Conservation (phyloP, 2,329 filamentous ascomycete genomes). For the Trichoderma asperellum region DNA sequence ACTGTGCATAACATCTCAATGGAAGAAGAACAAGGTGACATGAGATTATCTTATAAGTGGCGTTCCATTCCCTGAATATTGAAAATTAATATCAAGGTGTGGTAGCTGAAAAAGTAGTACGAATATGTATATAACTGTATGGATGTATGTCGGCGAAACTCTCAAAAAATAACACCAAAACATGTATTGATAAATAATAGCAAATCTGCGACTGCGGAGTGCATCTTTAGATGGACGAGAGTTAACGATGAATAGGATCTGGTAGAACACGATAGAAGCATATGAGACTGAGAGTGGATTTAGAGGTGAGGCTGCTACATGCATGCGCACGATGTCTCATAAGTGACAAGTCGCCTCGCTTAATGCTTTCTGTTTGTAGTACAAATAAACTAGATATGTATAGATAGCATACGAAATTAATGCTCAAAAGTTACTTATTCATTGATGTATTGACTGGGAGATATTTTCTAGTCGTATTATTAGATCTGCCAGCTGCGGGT, state of each 20-base stretch:
- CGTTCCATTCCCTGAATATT: neutral
- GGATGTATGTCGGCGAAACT: neutral
- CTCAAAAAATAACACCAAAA: neutral
- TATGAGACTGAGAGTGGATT: neutral
- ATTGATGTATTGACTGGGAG: neutral
- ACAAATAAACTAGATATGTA: neutral
- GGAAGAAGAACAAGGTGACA: neutral
- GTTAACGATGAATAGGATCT: neutral
- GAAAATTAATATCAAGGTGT: neutral
- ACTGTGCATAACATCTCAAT: neutral
- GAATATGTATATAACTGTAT: neutral
- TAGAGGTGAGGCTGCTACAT: neutral
- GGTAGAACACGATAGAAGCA: neutral
- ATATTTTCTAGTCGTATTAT: neutral
- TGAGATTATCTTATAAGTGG: neutral
- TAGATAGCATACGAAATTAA: neutral
- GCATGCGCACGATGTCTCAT: slow-evolving; percentile 3
- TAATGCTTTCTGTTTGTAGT: neutral
- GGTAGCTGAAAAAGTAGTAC: neutral
- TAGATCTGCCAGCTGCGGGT: neutral
- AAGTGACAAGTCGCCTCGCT: slow-evolving; percentile 15
- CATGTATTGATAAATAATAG: neutral
- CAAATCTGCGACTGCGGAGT: neutral
- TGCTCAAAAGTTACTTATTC: neutral
- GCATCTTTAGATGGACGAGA: neutral